A percentile compares a stretch with the other conserved stretches of the same genome.
These are phyloP conservation scores for Neocatenulostroma microsporum DNA, from an alignment of 2,329 filamentous ascomycete genomes.

Conservation along the genomic window DNA sequence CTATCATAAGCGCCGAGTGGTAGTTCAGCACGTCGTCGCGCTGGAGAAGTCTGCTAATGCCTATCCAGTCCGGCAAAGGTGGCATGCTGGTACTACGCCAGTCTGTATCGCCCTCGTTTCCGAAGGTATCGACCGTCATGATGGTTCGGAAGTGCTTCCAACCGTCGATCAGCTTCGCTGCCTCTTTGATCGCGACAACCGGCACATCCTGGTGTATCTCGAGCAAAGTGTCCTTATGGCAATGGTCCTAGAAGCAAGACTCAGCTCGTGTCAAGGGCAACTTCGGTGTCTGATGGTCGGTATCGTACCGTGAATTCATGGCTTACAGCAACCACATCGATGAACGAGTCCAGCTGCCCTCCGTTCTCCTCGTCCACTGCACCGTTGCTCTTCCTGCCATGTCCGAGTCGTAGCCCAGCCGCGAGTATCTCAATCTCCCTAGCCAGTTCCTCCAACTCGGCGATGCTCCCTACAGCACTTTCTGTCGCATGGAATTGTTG, in stretches of 20 bases:
- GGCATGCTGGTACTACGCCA: slow-evolving; percentile 40
- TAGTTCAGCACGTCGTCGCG: slow-evolving; percentile 51
- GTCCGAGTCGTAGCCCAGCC: slow-evolving; percentile 20
- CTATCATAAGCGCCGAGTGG: slow-evolving; percentile 54
- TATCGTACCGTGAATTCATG: slow-evolving; percentile 57
- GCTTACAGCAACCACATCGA: slow-evolving; percentile 54
- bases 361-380: slow-evolving; percentile 9
- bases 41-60: slow-evolving; percentile 51
- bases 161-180: slow-evolving; percentile 47
- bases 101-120: slow-evolving; percentile 28
- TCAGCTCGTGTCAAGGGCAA: too few relatives aligned
- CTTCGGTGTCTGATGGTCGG: too few relatives aligned
- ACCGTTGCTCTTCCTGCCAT: slow-evolving; percentile 11
- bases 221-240: slow-evolving; percentile 53
- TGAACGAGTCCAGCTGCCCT: slow-evolving; percentile 28
- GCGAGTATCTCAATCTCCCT: slow-evolving; percentile 43
- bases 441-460: slow-evolving; percentile 48
- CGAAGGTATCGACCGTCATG: slow-evolving; percentile 43
- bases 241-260: too few relatives aligned
- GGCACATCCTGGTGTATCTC: slow-evolving; percentile 49
- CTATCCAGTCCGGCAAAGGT: slow-evolving; percentile 53
- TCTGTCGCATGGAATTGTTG: slow-evolving; percentile 55
- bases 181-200: slow-evolving; percentile 52
- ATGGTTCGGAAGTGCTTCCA: slow-evolving; percentile 56
- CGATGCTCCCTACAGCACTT: slow-evolving; percentile 48